Evolutionary conservation across 129 eudicot genomes (phyloP), one percentile per base, ranked within the genome.

Genomic region (Flaveria linearis): DNA sequence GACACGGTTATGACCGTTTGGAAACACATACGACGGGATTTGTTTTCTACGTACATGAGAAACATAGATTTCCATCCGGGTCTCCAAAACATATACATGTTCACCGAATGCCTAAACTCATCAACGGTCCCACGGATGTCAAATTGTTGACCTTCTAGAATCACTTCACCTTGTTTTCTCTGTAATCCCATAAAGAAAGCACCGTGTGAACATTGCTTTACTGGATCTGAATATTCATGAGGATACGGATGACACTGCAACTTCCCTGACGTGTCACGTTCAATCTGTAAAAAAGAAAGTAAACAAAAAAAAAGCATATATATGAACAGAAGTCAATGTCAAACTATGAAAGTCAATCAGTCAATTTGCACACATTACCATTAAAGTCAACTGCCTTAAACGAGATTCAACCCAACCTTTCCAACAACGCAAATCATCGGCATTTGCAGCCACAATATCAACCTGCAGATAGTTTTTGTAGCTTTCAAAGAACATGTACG

Each of bases 361-460:
- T 87, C 97, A 96, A 92, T 53, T 53, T 22, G 91, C 84, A 60
- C 53, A 87, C 52, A 76, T 86, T 87, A 95, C 99, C 99, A 85
- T 95, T 84, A 91, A 70, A 13, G 99, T 95, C 67, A 95, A 82
- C 79, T 91, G 99, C 83, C 99, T 86, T 28, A 95, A 85, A 22
- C 99, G 96, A 65, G 99, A 95, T 71, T 89, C 97, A 53, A 95
- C 97, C 99, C 99, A 95, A 39, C 97, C 99, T 87, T 78, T 91
- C 99, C 99, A 95, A 51, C 92, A 49, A 49, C 88, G 96, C 77
- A 92, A 75, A 79, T 92, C 97, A 73, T 92, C 87, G 4, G 50
- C 69, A 78, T 92, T 88, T 18, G 84, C 82, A 22, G 97, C 96
- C 58, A 85, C 66, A 1, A 92, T 83, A 66, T 92, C 96, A 36